Percentiles rank a stretch among this genome's conserved stretches.
Conservation (phyloP, 768 basidiomycete species). For the Mycena crocata region DNA sequence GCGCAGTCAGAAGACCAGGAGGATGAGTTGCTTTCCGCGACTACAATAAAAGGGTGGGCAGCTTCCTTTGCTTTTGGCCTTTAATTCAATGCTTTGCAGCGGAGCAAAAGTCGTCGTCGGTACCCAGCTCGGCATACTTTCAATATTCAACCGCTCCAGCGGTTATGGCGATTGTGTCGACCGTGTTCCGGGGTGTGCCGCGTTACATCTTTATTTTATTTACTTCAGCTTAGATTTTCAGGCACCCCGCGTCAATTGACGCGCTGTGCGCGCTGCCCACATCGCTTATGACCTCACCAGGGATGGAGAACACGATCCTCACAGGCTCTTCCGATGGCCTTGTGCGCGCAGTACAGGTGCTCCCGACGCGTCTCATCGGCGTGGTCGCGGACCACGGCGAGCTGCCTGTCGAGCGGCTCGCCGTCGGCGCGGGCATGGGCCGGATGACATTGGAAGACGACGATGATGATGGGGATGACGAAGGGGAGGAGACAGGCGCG, state of each 20-base stretch:
- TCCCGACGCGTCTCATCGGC: slow-evolving; percentile 91
- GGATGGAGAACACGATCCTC: slow-evolving; percentile 74
- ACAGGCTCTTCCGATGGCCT: slow-evolving; percentile 95
- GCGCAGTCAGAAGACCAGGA: slow-evolving; percentile 96
- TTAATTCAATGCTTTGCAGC: slow-evolving; percentile 48
- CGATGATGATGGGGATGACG: slow-evolving; percentile 23
- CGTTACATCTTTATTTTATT: background rate
- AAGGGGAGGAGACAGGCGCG: slow-evolving; percentile 12
- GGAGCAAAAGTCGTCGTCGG: slow-evolving; percentile 89
- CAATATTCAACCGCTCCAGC: slow-evolving; percentile 87
- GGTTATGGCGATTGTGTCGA: slow-evolving; percentile 96
- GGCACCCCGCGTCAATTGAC: slow-evolving; percentile 93
- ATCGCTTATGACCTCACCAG: slow-evolving; percentile 54
- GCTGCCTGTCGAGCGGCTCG: slow-evolving; percentile 91
- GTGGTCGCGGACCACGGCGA: slow-evolving; percentile 93
- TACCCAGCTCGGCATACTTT: slow-evolving; percentile 89
- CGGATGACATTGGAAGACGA: slow-evolving; percentile 47
- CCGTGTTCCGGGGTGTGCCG: slow-evolving; percentile 81
- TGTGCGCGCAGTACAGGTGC: slow-evolving; percentile 85
- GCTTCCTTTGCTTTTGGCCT: slow-evolving; percentile 23
- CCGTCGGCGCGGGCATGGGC: slow-evolving; percentile 59
- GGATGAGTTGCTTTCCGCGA: slow-evolving; percentile 90
- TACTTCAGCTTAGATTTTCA: slow-evolving; percentile 41
- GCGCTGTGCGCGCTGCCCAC: slow-evolving; percentile 79
- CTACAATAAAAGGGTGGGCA: slow-evolving; percentile 82